A percentile compares a stretch with the other conserved stretches of the same genome.
Conservation (phyloP, 2,329 filamentous ascomycete species). For the Pestalotiopsis fici region DNA sequence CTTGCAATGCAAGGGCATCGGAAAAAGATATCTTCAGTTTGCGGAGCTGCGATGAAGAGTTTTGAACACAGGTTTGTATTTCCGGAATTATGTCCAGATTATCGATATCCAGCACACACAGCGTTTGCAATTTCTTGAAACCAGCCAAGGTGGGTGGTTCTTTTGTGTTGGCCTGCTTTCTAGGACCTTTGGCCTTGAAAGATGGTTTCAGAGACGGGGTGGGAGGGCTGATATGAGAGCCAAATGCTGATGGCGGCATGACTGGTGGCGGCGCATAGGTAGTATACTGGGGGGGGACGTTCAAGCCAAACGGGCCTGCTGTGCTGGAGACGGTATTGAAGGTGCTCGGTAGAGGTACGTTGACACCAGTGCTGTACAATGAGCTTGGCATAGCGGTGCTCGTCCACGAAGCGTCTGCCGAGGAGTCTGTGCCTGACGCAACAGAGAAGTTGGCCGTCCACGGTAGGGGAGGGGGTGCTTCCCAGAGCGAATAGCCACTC, state of each 20-base stretch:
- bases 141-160: constrained; percentile 56
- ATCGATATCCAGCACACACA: constrained; percentile 63
- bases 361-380: background rate
- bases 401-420: background rate
- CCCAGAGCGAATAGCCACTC: constrained; percentile 55
- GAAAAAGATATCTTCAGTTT: constrained; percentile 62
- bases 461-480: constrained; percentile 48
- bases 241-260: constrained; percentile 28
- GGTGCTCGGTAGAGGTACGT: background rate
- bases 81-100: constrained; percentile 56
- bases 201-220: constrained; percentile 36
- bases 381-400: background rate
- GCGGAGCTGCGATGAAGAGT: constrained; percentile 55
- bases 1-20: constrained; percentile 46
- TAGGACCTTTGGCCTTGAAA: constrained; percentile 30
- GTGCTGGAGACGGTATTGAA: background rate
- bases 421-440: background rate
- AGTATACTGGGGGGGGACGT: background rate
- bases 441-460: constrained; percentile 14
- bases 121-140: constrained; percentile 54
- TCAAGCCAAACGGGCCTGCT: background rate
- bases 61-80: constrained; percentile 55
- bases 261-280: constrained; percentile 22
- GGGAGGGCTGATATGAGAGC: constrained; percentile 22
- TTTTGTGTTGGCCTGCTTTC: constrained; percentile 31